These are phyloP conservation scores for Pseudoneurospora amorphoporcata DNA, from an alignment of 495 filamentous ascomycete species.

Conservation along the genomic window DNA sequence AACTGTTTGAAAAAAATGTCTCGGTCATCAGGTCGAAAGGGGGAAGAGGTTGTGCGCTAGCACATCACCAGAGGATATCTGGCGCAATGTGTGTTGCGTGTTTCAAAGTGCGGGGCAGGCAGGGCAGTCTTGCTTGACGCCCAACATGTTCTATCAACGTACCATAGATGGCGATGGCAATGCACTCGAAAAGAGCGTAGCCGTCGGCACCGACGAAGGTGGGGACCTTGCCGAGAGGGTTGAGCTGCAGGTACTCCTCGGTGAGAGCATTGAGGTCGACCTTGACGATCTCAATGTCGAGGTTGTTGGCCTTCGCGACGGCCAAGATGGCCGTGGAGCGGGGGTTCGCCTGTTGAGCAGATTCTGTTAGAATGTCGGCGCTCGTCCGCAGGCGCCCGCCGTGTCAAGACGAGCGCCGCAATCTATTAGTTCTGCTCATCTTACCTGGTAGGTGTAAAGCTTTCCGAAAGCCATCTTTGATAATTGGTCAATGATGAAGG, in stretches of 20 bases:
- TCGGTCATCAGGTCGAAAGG: constrained; percentile 58
- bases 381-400: not conserved
- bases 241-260: constrained; percentile 71
- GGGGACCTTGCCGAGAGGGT: constrained; percentile 82
- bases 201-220: constrained; percentile 90
- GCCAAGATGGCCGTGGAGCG: constrained; percentile 80
- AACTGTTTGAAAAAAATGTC: constrained; percentile 68
- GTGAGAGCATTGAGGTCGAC: constrained; percentile 51
- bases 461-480: constrained; percentile 88
- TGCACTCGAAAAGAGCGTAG: constrained; percentile 76
- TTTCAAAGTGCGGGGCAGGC: constrained; percentile 14
- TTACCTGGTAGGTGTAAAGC: constrained; percentile 79
- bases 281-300: constrained; percentile 77
- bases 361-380: not conserved
- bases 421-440: constrained; percentile 20
- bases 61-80: not conserved
- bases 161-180: constrained; percentile 97
- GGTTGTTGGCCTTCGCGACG: constrained; percentile 89
- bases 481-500: constrained; percentile 9
- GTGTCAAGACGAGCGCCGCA: constrained; percentile 1
- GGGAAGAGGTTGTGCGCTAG: constrained; percentile 1
- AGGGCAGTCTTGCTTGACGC: not conserved
- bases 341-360: constrained; percentile 58
- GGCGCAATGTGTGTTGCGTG: not conserved
- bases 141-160: constrained; percentile 36